Percentiles rank a stretch among this genome's conserved stretches.
These are phyloP conservation scores for Fusarium duplospermum DNA, from an alignment of 2,329 filamentous ascomycete genomes.

Conservation along the genomic window DNA sequence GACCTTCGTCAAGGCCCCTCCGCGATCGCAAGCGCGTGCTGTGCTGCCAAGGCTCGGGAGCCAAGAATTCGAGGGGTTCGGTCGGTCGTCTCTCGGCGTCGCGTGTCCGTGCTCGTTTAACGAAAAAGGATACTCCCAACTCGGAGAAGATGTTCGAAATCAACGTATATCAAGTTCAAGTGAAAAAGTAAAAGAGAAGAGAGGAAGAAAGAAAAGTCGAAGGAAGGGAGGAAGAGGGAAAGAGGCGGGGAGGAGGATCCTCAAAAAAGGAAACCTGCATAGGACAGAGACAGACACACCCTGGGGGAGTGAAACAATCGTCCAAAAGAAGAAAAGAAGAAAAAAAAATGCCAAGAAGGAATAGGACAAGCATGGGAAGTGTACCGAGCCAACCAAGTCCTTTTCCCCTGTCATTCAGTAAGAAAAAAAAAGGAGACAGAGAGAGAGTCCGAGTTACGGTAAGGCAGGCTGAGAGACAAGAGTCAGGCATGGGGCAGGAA, in stretches of 20 bases:
- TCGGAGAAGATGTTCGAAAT: not conserved
- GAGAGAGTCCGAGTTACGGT: not conserved
- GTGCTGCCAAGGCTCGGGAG: constrained; percentile 41
- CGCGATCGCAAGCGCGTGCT: constrained; percentile 35
- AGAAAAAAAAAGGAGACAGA: constrained; percentile 23
- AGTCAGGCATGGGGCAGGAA: constrained; percentile 30
- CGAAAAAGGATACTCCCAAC: not conserved
- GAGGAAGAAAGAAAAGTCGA: not conserved
- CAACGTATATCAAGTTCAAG: not conserved
- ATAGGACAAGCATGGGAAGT: not conserved
- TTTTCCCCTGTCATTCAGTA: constrained; percentile 10
- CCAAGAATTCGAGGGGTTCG: constrained; percentile 21
- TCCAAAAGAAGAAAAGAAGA: not conserved
- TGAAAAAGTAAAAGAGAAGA: not conserved
- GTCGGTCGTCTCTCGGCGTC: constrained; percentile 9
- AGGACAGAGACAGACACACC: constrained; percentile 7
- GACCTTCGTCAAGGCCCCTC: constrained; percentile 18
- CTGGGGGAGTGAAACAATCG: constrained; percentile 14
- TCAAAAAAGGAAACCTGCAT: constrained; percentile 32
- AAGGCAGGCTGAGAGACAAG: constrained; percentile 1
- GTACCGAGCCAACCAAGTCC: constrained; percentile 6
- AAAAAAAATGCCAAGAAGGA: constrained; percentile 1
- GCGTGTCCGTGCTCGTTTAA: constrained; percentile 24
- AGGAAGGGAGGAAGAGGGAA: not conserved
- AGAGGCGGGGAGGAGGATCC: constrained; percentile 30